Conservation (phyloP, 2,329 filamentous ascomycete genomes). For the Talaromyces sp. region DNA sequence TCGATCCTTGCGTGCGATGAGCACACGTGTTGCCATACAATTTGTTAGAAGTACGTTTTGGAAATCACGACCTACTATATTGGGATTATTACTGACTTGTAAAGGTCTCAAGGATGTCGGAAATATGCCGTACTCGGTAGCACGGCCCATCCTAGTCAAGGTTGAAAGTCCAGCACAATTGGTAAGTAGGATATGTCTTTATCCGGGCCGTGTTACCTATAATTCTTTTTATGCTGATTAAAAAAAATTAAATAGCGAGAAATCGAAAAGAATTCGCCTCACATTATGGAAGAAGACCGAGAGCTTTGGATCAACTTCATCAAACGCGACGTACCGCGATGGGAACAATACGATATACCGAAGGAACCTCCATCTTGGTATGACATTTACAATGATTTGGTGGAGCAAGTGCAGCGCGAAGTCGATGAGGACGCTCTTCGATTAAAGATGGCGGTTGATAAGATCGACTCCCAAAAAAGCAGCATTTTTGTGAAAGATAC, state of each 20-base stretch:
- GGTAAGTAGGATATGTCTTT: constrained; percentile 32
- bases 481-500: constrained; percentile 17
- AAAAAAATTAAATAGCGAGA: constrained; percentile 33
- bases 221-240: not conserved
- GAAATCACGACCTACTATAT: not conserved
- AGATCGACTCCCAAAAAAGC: constrained; percentile 53
- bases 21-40: constrained; percentile 11
- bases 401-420: constrained; percentile 52
- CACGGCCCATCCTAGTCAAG: constrained; percentile 63
- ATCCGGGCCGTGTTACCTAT: not conserved
- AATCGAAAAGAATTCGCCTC: constrained; percentile 71
- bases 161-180: constrained; percentile 72
- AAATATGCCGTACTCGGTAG: constrained; percentile 61
- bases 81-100: constrained; percentile 1
- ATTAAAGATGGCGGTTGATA: constrained; percentile 53
- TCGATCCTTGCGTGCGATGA: constrained; percentile 11
- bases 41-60: constrained; percentile 8
- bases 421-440: constrained; percentile 54
- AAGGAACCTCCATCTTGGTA: constrained; percentile 67
- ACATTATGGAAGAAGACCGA: constrained; percentile 62
- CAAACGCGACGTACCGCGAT: constrained; percentile 66
- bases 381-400: constrained; percentile 68
- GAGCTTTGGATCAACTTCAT: constrained; percentile 80
- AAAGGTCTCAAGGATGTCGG: constrained; percentile 64
- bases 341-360: constrained; percentile 61